A percentile compares a stretch with the other conserved stretches of the same genome.
Conservation (phyloP, 2,329 filamentous ascomycete genomes). For the Aspergillus tamarii region DNA sequence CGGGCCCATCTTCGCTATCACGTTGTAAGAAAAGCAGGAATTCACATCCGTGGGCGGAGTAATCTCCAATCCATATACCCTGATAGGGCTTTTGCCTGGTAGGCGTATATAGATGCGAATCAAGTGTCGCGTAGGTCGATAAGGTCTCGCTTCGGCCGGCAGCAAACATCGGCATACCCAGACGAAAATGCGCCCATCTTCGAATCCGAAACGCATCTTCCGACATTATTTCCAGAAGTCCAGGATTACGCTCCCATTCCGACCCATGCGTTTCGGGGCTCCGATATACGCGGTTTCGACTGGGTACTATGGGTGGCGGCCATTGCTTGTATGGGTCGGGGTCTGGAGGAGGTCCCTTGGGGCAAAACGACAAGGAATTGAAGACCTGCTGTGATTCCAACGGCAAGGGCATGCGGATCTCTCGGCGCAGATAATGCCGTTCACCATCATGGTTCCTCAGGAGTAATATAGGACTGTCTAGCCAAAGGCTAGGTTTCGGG, state of each 20-base stretch:
- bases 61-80: conserved; percentile 92
- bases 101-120: conserved; percentile 75
- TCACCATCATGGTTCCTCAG: conserved; percentile 46
- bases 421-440: conserved; percentile 34
- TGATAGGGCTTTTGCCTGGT: conserved; percentile 79
- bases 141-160: conserved; percentile 50
- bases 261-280: conserved; percentile 49
- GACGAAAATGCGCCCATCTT: conserved; percentile 71
- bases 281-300: conserved; percentile 60
- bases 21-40: conserved; percentile 82
- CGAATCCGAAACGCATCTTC: conserved; percentile 73
- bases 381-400: conserved; percentile 58
- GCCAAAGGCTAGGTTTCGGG: conserved; percentile 70
- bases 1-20: conserved; percentile 43
- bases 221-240: conserved; percentile 62
- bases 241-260: conserved; percentile 54
- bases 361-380: conserved; percentile 70
- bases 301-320: conserved; percentile 74
- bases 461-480: conserved; percentile 72
- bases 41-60: conserved; percentile 84
- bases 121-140: conserved; percentile 71
- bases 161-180: conserved; percentile 46
- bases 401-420: conserved; percentile 59
- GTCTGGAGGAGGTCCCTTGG: conserved; percentile 47
- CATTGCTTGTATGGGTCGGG: conserved; percentile 62